phyloP scores from a whole-genome alignment of 1,284 basidiomycete genomes.

The Rhodotorula sp. region DNA sequence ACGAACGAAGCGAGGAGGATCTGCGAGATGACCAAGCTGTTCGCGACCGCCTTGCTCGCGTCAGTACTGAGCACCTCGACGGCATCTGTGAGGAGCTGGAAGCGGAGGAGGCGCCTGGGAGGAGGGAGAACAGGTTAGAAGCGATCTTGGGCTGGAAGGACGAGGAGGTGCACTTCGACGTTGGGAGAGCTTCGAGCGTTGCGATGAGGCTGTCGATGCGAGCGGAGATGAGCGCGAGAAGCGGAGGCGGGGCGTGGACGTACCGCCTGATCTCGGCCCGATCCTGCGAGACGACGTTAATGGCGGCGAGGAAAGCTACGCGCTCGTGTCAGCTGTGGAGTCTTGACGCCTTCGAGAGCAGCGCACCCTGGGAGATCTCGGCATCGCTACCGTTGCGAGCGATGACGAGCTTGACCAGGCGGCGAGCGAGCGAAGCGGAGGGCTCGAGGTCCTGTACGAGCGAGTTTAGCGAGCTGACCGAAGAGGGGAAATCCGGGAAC shows the following conservation, averaged over 20 bases:
- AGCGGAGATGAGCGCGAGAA: not conserved
- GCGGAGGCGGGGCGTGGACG: not conserved
- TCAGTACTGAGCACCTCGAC: not conserved
- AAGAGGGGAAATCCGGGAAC: fast-evolving
- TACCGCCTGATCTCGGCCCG: not conserved
- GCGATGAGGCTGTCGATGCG: not conserved
- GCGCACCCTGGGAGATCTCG: conserved; percentile 5
- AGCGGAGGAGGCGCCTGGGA: not conserved
- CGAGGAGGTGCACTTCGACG: not conserved
- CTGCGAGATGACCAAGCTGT: not conserved
- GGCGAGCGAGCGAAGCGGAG: not conserved
- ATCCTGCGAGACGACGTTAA: not conserved
- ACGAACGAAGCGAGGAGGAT: not conserved
- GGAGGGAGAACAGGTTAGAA: no score
- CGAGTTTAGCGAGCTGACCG: no score
- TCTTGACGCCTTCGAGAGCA: not conserved
- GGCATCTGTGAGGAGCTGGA: not conserved
- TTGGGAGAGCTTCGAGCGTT: not conserved
- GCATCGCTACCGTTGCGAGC: conserved; percentile 11
- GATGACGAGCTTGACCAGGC: conserved; percentile 20
- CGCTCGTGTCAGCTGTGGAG: fast-evolving
- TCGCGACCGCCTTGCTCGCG: not conserved
- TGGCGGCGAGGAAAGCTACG: conserved; percentile 6
- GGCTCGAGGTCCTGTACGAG: conserved; percentile 8
- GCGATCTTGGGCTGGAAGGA: fast-evolving